Percentiles rank a stretch among this genome's conserved stretches.
Evolutionary conservation across 768 basidiomycete genomes (phyloP).

Genomic region (Serendipita indica): DNA sequence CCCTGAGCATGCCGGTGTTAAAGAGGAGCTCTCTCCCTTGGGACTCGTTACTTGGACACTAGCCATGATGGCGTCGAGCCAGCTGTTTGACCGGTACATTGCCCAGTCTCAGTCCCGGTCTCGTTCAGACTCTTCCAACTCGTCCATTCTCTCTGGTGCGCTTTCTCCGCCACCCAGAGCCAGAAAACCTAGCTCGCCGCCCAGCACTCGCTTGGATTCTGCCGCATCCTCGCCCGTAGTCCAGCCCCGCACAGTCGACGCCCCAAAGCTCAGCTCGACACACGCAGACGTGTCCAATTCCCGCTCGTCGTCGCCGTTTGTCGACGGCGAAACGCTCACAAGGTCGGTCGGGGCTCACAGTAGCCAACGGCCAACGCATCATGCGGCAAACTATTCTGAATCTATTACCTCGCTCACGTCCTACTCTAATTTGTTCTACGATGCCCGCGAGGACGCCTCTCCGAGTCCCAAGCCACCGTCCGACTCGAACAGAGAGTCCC

Average conservation of each 20-base stretch:
- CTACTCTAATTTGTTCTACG: neutral
- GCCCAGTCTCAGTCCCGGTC: neutral
- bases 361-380: neutral
- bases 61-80: neutral
- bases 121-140: neutral
- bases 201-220: neutral
- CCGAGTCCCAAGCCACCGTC: neutral
- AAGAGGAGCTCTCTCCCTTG: neutral
- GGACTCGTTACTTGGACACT: neutral
- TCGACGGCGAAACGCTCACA: neutral
- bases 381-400: neutral
- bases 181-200: neutral
- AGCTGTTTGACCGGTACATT: neutral
- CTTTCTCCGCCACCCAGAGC: neutral
- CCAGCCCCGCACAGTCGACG: no score
- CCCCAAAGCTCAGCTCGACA: no score
- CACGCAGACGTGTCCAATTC: no score
- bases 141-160: neutral
- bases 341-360: neutral
- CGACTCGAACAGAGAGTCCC: neutral
- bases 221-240: neutral
- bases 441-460: neutral
- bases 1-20: neutral
- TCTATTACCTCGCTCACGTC: neutral
- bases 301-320: neutral